Base-by-base conservation (phyloP, 2,329 filamentous ascomycete genomes). In the Epichloe coenophiala region DNA sequence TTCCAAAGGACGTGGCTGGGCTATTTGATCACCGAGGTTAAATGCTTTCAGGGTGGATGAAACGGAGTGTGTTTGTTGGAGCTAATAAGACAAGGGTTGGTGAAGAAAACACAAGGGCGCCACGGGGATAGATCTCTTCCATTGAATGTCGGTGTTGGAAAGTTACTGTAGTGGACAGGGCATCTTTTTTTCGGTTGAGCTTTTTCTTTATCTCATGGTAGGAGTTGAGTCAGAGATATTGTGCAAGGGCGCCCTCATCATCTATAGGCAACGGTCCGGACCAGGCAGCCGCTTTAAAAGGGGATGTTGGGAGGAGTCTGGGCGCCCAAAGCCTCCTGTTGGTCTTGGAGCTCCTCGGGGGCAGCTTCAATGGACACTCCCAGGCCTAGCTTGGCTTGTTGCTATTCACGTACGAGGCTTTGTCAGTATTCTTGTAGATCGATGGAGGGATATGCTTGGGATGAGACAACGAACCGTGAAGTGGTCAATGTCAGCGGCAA, bases 401-500 rank as follows among this genome's bases (percentile, higher is more conserved):
- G 88, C 93, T 98, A 60, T 48, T 50, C 21, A 43, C 13, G 9
- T 23, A 43, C 13, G 9, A 2, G 7, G 3, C 17, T 13, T 31
- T 17, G 33, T 43, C 7, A 37, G 40, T 36, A 19, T 43, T 27
- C 5, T 12, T 19, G 31, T 58, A 70, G 54, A 43, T 45, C 37
- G 9, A 31, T 21, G 21, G n/a, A 9, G 39, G 38, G 39, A 27
- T 13, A 40, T 39, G 35, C 12, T 3, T 37, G 4, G 13, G 38
- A 44, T 45, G 23, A 23, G 44, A 21, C 2, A 31, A 76, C 87
- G 68, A 79, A 96, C 93, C 75, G 90, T 90, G 61, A 83, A 81
- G 72, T 98, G 91, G 71, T 98, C 93, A 63, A 98, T 88, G 66
- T 97, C 93, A 59, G 90, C 91, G 50, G 90, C 88, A 71, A 98